phyloP scores from a whole-genome alignment of 2,329 filamentous ascomycete species.

The Grosmannia huntii region DNA sequence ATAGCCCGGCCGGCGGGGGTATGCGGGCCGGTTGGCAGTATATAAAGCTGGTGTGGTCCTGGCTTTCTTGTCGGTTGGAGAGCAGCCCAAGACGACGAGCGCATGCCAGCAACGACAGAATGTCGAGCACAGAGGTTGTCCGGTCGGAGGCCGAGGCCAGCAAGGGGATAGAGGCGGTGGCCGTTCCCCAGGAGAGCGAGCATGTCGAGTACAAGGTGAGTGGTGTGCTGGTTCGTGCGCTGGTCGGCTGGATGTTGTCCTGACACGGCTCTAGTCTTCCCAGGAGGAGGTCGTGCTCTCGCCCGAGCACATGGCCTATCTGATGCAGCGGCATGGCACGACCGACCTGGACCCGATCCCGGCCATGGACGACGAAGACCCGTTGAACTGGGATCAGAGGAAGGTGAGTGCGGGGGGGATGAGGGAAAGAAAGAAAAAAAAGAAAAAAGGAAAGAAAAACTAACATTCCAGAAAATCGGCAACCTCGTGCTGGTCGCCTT shows the following conservation, averaged over 20 bases:
- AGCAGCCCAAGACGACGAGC: no score
- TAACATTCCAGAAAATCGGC: slow-evolving; percentile 28
- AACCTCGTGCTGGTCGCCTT: slow-evolving; percentile 43
- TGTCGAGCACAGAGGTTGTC: neutral
- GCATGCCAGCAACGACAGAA: neutral
- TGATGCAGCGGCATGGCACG: slow-evolving; percentile 5
- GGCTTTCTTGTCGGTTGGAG: no score
- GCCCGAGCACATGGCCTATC: slow-evolving; percentile 4
- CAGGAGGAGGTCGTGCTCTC: neutral
- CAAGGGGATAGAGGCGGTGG: no score
- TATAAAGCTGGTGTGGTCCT: no score
- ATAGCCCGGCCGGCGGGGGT: no score
- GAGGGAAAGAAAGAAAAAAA: no score
- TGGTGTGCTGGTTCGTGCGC: neutral
- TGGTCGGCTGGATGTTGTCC: neutral
- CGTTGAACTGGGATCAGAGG: slow-evolving; percentile 5
- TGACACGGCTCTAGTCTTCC: neutral
- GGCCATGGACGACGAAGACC: slow-evolving; percentile 4
- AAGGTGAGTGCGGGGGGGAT: neutral
- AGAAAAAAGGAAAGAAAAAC: no score
- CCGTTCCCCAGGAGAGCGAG: neutral
- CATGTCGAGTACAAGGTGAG: neutral
- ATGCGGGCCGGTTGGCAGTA: no score
- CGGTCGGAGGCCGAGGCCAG: neutral
- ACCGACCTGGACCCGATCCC: slow-evolving; percentile 5